phyloP scores from a whole-genome alignment of 148 eudicot genomes.

The Camellia lanceoleosa region DNA sequence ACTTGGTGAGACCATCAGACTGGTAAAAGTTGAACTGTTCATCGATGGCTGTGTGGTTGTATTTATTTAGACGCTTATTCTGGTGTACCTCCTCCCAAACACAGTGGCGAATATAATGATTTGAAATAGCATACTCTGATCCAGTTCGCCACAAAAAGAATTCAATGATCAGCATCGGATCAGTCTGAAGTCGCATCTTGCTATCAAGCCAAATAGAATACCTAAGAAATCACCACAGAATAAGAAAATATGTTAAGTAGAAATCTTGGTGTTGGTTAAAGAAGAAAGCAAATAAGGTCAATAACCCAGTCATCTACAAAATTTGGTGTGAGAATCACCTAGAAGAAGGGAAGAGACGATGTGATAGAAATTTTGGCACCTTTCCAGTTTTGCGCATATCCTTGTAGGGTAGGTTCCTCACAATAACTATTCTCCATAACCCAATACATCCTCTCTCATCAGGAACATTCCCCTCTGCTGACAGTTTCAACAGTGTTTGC shows the following conservation, averaged over 20 bases:
- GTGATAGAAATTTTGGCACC: constrained; percentile 95
- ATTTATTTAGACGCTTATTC: constrained; percentile 92
- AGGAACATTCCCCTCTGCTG: constrained; percentile 70
- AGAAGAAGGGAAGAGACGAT: constrained; percentile 92
- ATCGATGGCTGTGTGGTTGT: constrained; percentile 86
- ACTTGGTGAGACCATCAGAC: constrained; percentile 89
- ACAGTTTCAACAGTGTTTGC: constrained; percentile 62
- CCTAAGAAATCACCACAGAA: constrained; percentile 36
- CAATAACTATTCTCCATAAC: constrained; percentile 80
- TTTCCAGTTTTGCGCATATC: constrained; percentile 98
- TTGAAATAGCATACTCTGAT: constrained; percentile 94
- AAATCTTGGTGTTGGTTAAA: not conserved
- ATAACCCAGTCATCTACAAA: constrained; percentile 8
- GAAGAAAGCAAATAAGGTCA: not conserved
- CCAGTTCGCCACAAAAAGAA: constrained; percentile 73
- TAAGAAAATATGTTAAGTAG: not conserved
- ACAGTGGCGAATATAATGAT: constrained; percentile 92
- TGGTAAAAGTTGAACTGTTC: constrained; percentile 82
- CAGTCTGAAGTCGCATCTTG: constrained; percentile 79
- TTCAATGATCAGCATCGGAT: constrained; percentile 83
- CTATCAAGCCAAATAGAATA: constrained; percentile 99
- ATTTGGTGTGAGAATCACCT: constrained; percentile 48
- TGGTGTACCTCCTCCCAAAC: constrained; percentile 99
- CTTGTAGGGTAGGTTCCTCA: constrained; percentile 71
- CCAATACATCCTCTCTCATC: constrained; percentile 78